Percentiles rank a stretch among this genome's conserved stretches.
Conservation (phyloP, 2,329 filamentous ascomycete species). For the Colletotrichum echinochloae region DNA sequence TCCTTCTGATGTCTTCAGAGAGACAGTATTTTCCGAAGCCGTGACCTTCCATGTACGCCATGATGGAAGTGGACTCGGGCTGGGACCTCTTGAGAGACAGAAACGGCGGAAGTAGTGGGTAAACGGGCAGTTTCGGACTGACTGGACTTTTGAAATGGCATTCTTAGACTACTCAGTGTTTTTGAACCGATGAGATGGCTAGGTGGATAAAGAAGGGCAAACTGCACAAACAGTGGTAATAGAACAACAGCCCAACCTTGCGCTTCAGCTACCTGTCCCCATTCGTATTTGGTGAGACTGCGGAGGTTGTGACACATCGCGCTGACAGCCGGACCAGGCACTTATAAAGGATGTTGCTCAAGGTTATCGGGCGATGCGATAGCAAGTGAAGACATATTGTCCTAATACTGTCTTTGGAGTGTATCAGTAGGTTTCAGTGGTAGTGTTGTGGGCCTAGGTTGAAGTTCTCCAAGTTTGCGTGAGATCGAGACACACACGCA, state of each 20-base stretch:
- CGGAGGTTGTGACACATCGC: not conserved
- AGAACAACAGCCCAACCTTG: not conserved
- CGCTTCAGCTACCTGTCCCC: not conserved
- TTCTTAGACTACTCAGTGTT: not conserved
- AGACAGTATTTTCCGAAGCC: not conserved
- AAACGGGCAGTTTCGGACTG: not conserved
- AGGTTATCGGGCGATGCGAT: not conserved
- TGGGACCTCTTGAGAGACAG: not conserved
- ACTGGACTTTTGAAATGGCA: not conserved
- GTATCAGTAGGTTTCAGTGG: not conserved
- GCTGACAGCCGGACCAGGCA: not conserved
- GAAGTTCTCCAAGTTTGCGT: not conserved
- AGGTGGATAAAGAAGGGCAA: not conserved
- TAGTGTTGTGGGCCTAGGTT: not conserved
- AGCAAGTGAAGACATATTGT: not conserved
- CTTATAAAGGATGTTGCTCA: not conserved
- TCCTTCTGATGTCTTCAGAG: too few species aligned
- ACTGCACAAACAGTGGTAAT: not conserved
- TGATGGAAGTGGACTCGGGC: not conserved
- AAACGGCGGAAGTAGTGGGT: not conserved
- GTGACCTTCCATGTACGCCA: not conserved
- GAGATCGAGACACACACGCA: not conserved
- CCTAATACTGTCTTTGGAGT: not conserved
- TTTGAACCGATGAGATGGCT: not conserved
- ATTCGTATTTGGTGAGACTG: not conserved